phyloP scores from a whole-genome alignment of 2,329 filamentous ascomycete genomes.

The Metarhizium rileyi region DNA sequence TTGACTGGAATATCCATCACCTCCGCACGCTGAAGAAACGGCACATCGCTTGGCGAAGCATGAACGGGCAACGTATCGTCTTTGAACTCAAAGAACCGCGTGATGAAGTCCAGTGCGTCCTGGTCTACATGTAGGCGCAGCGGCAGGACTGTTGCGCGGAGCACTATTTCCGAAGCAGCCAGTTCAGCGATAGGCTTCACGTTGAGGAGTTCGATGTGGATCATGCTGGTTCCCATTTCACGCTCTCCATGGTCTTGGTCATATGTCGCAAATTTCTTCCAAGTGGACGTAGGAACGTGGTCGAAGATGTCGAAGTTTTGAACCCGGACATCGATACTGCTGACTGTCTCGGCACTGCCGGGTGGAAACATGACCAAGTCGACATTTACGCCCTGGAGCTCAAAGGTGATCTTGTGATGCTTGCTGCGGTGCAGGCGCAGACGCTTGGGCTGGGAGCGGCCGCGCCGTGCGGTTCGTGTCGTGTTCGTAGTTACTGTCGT shows the following conservation, averaged over 20 bases:
- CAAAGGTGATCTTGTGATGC: slow-evolving; percentile 91
- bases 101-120: slow-evolving; percentile 94
- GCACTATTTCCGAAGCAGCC: slow-evolving; percentile 79
- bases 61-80: slow-evolving; percentile 55
- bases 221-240: slow-evolving; percentile 80
- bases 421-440: slow-evolving; percentile 76
- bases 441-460: slow-evolving; percentile 38
- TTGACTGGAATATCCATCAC: slow-evolving; percentile 75
- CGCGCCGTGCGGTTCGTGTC: slow-evolving; percentile 34
- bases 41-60: slow-evolving; percentile 57
- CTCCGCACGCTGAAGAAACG: slow-evolving; percentile 85
- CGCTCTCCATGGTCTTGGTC: slow-evolving; percentile 79
- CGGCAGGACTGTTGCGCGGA: slow-evolving; percentile 71
- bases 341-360: slow-evolving; percentile 70
- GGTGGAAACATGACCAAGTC: slow-evolving; percentile 77
- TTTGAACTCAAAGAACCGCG: slow-evolving; percentile 95
- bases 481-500: slow-evolving; percentile 56
- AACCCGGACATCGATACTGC: slow-evolving; percentile 75
- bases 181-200: slow-evolving; percentile 78
- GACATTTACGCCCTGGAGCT: slow-evolving; percentile 72
- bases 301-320: slow-evolving; percentile 85
- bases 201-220: slow-evolving; percentile 78
- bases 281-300: slow-evolving; percentile 88
- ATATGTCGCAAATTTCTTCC: slow-evolving; percentile 97
- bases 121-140: slow-evolving; percentile 91